Percentiles rank a stretch among this genome's conserved stretches.
These are phyloP conservation scores for Cynanchum wilfordii DNA, from an alignment of 257 asterid genomes.

Conservation along the genomic window DNA sequence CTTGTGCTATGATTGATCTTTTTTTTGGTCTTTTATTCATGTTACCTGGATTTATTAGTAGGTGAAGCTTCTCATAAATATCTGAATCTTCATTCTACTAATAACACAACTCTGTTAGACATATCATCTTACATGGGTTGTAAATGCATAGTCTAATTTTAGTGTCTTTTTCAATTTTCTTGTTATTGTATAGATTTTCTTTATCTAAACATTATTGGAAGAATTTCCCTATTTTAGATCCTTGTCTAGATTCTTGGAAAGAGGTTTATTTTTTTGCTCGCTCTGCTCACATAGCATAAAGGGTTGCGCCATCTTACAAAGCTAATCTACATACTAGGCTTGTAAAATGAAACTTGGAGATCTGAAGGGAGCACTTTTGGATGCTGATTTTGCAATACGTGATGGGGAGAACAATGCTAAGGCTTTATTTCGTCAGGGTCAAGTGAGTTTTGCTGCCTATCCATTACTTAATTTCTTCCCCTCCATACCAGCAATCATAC, in stretches of 20 bases:
- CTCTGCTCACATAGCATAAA: neutral
- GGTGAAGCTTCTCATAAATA: neutral
- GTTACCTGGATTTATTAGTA: neutral
- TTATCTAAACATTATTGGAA: no score
- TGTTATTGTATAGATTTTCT: neutral
- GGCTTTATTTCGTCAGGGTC: constrained; percentile 97
- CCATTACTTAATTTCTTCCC: neutral
- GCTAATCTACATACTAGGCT: constrained; percentile 43
- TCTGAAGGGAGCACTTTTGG: constrained; percentile 80
- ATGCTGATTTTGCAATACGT: constrained; percentile 91
- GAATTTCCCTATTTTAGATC: neutral
- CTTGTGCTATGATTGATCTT: neutral
- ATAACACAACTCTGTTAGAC: neutral
- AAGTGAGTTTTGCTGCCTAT: constrained; percentile 41
- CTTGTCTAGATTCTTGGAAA: neutral
- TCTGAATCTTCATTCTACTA: neutral
- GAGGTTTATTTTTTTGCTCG: neutral
- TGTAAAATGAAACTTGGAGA: constrained; percentile 92
- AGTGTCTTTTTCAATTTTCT: neutral
- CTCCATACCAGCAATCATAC: neutral
- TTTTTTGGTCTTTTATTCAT: neutral
- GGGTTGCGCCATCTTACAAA: neutral
- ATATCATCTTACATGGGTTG: neutral
- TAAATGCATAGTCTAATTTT: neutral
- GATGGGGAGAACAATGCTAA: constrained; percentile 93